Base-by-base conservation (phyloP, 352 stramenopile genomes). In the Peronospora belbahrii region DNA sequence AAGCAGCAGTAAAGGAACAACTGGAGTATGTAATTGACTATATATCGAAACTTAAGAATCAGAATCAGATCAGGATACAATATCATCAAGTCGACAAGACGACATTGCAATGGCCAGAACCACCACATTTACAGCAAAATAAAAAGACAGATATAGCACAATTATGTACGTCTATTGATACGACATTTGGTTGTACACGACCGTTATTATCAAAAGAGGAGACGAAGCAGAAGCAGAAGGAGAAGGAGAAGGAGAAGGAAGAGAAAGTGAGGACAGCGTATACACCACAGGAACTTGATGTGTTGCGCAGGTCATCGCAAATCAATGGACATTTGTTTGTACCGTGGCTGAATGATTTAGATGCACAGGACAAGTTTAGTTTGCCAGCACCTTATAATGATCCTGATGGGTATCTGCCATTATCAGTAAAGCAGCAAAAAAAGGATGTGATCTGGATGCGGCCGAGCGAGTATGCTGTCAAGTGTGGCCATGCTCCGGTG, bases 291-390 rank as follows among this genome's bases (percentile, higher is more conserved):
- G 83, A 95, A 42, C 55, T 89, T 14, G 72, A 88, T 31, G 80
- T 95, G 27, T 61, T 95, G 19, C 72, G 76, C 4, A 69, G 77
- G 3, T 94, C 84, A 7, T 93, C 82, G 3, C 59, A 66, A 42
- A 92, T 95, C 50, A 94, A 95, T 48, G 79, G 61, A 6, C 71
- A 88, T 35, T 33, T 95, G 15, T 94, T 92, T 44, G 63, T 89
- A 8, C 83, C 83, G 19, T 95, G 80, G 80, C 45, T 88, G 6
- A 69, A 88, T 51, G 64, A 82, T 46, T 34, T 85, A 9, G 75
- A 89, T 41, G 39, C 61, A 0, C 52, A 79, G 3, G 72, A 89
- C 37, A 69, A 69, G 19, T 87, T 87, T 48, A 60, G 52, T 32
- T 56, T 69, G 13, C 42, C 64, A 0, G 53, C 67, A 19, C 42